Base-by-base conservation (phyloP, 768 basidiomycete genomes). In the Pilatotrama ljubarskyi region DNA sequence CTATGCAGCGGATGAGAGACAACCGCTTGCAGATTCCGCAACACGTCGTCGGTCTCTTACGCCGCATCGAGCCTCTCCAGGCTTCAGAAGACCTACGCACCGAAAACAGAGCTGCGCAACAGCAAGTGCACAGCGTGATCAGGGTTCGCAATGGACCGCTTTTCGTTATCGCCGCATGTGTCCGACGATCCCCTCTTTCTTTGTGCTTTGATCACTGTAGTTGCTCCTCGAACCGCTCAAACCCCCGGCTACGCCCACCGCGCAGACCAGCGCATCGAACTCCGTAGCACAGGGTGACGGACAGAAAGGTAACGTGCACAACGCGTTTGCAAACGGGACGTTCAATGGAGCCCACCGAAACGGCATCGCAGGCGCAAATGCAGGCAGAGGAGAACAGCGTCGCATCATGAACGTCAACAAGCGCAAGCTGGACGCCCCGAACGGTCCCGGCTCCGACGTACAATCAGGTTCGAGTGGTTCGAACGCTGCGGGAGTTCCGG, bases 111-210 rank as follows among this genome's bases (percentile, higher is more conserved):
- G 56, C 52, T 55, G 61, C 56, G 52, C 61, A 63, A 48, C 55
- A 69, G 50, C 67, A 69, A 51, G 64, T 68, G 54, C 67, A 67
- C 61, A 62, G 50, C 61, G 64, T 69, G 2, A 71, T 67, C 42
- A 70, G 70, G 72, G 72, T 73, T 73, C 72, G 72, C 72, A 73
- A 68, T 70, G 66, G 70, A 55, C 69, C 64, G 62, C 69, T 62
- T 68, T 66, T 68, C 63, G 51, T 68, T 64, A 47, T 62, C 64
- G 53, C 66, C 61, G 63, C 60, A 61, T 64, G 51, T 69, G 42
- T 70, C 69, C 72, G 57, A 73, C 72, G 38, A 63, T 62, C 47
- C 18, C 62, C 62, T 65, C 67, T 56, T 61, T 42, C 25, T 56
- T 71, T 67, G 67, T 56, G 64, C 29, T 70, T 73, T 71, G 65